Evolutionary conservation across 306 rosid species (phyloP), one percentile per base, ranked within the genome.

Genomic region (Arachis stenosperma): DNA sequence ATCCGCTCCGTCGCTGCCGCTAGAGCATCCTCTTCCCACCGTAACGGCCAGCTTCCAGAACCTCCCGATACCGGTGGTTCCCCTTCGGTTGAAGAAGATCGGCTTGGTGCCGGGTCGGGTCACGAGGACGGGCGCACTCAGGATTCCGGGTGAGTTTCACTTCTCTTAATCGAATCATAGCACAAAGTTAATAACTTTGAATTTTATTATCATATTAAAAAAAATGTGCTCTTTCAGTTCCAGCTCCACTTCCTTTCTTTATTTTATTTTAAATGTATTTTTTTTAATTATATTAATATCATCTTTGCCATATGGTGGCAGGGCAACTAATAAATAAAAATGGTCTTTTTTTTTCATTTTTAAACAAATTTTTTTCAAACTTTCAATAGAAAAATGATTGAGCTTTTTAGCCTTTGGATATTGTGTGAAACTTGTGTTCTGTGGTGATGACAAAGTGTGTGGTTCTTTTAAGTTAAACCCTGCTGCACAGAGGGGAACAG

Each of bases 141-240:
- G 14, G 84, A 83, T 63, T 76, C 86, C 9, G 69, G 89, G 98
- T 94, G 47, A 81, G 88, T 70, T 70, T 71, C 57, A 10, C 9
- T 15, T 53, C 60, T 55, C 60, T 17, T 6, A 14, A 11, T 61
- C 71, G 43, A 33, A 33, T 33, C 37, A 4, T 33, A 33, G 37
- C 37, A 33, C 4, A 33, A 33, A 3, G 37, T 33, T 33, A 33
- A 33, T 33, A 33, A 33, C 37, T 33, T 33, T 33, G 37, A 33
- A 33, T 33, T 33, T 33, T 33, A 33, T 33, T 33, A 33, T 33
- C 37, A 2, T 33, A 33, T 33, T 33, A 2, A 2, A 33, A 33
- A 33, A 52, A 52, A 52, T 14, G 12, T 11, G 54, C 6, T 4
- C 46, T 6, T 5, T 8, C 46, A 2, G 37, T 2, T 10, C 8